phyloP scores from a whole-genome alignment of 2,329 filamentous ascomycete species.

The Hypoxylon rubiginosum region DNA sequence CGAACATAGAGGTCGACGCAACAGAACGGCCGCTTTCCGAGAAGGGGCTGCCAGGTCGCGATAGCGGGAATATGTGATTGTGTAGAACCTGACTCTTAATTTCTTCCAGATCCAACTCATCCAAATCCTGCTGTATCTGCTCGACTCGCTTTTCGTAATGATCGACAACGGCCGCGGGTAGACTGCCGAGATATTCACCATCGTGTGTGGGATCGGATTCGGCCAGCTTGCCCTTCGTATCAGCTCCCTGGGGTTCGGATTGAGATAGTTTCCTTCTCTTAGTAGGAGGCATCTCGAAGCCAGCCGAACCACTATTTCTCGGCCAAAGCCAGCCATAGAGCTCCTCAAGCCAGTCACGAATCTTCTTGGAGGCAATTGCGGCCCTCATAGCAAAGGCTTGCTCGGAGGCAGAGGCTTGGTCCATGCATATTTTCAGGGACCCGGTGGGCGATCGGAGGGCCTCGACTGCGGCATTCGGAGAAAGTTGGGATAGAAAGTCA shows the following conservation, averaged over 20 bases:
- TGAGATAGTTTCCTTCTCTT: conserved; percentile 57
- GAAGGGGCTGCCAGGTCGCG: conserved; percentile 64
- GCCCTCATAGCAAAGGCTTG: conserved; percentile 79
- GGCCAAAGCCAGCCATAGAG: conserved; percentile 73
- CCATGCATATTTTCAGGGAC: conserved; percentile 70
- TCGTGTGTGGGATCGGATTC: conserved; percentile 51
- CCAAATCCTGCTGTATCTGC: conserved; percentile 77
- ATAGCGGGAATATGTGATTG: conserved; percentile 78
- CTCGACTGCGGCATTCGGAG: conserved; percentile 71
- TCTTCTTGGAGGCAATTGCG: conserved; percentile 76
- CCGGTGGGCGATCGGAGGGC: conserved; percentile 69
- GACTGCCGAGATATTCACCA: conserved; percentile 74
- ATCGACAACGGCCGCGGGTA: conserved; percentile 74
- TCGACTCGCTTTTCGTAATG: conserved; percentile 80
- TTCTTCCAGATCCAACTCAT: conserved; percentile 82
- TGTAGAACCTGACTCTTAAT: conserved; percentile 89
- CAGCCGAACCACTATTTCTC: conserved; percentile 60
- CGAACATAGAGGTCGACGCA: conserved; percentile 66
- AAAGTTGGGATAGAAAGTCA: conserved; percentile 72
- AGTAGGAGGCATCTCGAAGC: conserved; percentile 65
- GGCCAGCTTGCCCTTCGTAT: conserved; percentile 37
- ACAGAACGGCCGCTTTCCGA: conserved; percentile 59
- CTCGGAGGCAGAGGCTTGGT: conserved; percentile 73
- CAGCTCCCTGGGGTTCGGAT: conserved; percentile 39
- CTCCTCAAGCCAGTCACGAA: conserved; percentile 83